Conservation (phyloP, 2,329 filamentous ascomycete genomes). For the Fusarium mexicanum region DNA sequence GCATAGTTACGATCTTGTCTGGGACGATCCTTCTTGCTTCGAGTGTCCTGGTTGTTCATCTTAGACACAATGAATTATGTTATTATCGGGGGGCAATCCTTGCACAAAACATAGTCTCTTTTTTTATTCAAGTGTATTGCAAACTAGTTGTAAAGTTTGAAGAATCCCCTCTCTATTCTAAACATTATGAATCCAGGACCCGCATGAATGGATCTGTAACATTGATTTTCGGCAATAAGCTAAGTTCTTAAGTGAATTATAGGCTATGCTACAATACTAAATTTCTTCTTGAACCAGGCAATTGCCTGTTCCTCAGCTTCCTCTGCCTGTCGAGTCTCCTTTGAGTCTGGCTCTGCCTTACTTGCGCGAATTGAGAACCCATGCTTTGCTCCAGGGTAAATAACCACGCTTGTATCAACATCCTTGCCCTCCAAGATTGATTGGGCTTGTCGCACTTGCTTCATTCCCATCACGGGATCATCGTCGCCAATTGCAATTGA, state of each 20-base stretch:
- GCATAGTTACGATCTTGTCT: neutral
- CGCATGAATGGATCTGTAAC: neutral
- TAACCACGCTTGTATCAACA: neutral
- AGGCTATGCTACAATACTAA: neutral
- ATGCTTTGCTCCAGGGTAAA: neutral
- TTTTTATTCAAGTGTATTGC: neutral
- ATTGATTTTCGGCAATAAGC: neutral
- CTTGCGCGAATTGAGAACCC: neutral
- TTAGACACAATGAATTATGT: neutral
- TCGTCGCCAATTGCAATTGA: neutral
- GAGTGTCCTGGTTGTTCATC: neutral
- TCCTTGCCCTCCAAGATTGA: neutral
- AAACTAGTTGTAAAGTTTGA: accelerated
- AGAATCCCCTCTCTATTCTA: accelerated
- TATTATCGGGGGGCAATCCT: neutral
- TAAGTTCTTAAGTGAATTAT: accelerated
- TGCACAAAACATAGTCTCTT: accelerated
- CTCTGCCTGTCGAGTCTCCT: neutral
- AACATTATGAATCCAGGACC: accelerated
- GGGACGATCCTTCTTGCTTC: neutral
- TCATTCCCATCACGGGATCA: neutral
- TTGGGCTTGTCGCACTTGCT: neutral
- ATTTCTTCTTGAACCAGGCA: neutral
- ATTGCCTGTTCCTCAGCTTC: neutral
- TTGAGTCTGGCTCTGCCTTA: neutral